phyloP scores from a whole-genome alignment of 306 rosid species.

The Glycine soja region DNA sequence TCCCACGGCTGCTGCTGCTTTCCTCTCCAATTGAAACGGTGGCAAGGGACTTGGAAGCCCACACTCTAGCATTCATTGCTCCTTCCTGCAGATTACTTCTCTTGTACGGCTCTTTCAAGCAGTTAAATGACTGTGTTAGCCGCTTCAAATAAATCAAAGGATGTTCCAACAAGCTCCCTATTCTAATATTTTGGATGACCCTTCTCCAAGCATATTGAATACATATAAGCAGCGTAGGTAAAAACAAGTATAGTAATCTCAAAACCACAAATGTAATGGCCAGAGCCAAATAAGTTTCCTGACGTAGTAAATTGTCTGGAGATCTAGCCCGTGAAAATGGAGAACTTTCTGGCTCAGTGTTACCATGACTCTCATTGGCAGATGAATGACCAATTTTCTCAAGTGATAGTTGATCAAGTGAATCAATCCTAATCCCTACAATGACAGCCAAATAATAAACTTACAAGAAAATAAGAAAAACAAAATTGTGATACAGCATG shows the following conservation, averaged over 20 bases:
- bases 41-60: slow-evolving; percentile 99
- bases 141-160: slow-evolving; percentile 79
- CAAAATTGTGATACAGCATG: not conserved
- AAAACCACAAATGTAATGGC: slow-evolving; percentile 88
- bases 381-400: slow-evolving; percentile 65
- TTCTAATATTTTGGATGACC: slow-evolving; percentile 65
- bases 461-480: slow-evolving; percentile 18
- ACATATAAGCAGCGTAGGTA: slow-evolving; percentile 66
- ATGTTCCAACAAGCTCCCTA: slow-evolving; percentile 80
- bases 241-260: slow-evolving; percentile 71
- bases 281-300: slow-evolving; percentile 90
- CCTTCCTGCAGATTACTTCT: slow-evolving; percentile 99
- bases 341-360: slow-evolving; percentile 80
- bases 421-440: slow-evolving; percentile 73
- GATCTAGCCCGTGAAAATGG: slow-evolving; percentile 99
- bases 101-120: slow-evolving; percentile 89
- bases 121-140: slow-evolving; percentile 65
- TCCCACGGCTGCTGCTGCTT: slow-evolving; percentile 62
- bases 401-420: slow-evolving; percentile 69
- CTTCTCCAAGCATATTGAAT: slow-evolving; percentile 75
- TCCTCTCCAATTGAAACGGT: slow-evolving; percentile 94
- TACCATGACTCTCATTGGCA: slow-evolving; percentile 65
- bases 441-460: slow-evolving; percentile 24
- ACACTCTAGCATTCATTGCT: slow-evolving; percentile 90
- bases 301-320: slow-evolving; percentile 85